Evolutionary conservation across 352 stramenopile genomes (phyloP), one percentile per base, ranked within the genome.

Genomic region (Globisporangium abappressorium): DNA sequence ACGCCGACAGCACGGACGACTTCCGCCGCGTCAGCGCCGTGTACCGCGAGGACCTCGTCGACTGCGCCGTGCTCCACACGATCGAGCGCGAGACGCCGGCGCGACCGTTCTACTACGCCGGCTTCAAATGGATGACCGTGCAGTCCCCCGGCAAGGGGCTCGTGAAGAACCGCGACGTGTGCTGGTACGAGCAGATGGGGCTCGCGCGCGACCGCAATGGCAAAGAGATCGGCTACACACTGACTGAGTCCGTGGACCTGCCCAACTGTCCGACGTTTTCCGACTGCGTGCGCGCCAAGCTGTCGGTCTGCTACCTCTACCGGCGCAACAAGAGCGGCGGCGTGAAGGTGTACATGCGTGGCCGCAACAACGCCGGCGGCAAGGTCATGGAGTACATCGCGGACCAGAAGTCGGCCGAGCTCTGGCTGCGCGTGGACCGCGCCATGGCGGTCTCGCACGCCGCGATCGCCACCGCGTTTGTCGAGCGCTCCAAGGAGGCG

Each of bases 121-220:
- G 85, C 41, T 92, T 93, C 76, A 93, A 93, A 73, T 93, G 85
- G 85, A 91, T 90, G 81, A 91, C 81, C 7, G 83, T 91, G 59
- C 74, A 84, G 62, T 90, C 78, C 0, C 85, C 81, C 0, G 81
- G 82, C 43, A 90, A 91, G 53, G 81, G 85, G 5, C 64, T 93
- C 56, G 81, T 93, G 20, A 90, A 91, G 75, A 90, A 91, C 67
- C 80, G 85, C 58, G 85, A 93, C 65, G 81, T 90, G 22, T 93
- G 85, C 72, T 93, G 81, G 79, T 93, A 90, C 66, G 82, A 93
- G 70, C 85, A 93, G 66, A 76, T 85, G 8, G 85, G 85, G 4
- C 72, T 91, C 64, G 89, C 79, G 34, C 71, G 69, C 20, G 81
- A 91, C 69, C 77, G 71, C 70, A 90, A 91, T 33, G 85, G 85